Percentiles rank a stretch among this genome's conserved stretches.
phyloP scores from a whole-genome alignment of 1,284 basidiomycete species.

The Cutaneotrichosporon spelunceum region DNA sequence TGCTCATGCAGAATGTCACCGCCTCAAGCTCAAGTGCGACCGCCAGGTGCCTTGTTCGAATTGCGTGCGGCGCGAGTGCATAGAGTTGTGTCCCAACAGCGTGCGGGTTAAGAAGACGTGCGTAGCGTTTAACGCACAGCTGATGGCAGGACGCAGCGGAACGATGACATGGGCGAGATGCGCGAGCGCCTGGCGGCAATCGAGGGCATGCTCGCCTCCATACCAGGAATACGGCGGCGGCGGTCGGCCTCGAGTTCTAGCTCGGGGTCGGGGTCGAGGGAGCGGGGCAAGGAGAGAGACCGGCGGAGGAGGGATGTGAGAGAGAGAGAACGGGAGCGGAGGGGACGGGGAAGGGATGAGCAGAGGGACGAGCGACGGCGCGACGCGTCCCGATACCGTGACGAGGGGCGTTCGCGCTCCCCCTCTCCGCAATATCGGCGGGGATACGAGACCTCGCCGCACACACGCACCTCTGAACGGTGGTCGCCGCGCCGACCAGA shows the following conservation, averaged over 20 bases:
- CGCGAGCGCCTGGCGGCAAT: slow-evolving; percentile 26
- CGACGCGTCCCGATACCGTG: not conserved
- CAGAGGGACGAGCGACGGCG: not conserved
- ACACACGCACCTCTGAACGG: not conserved
- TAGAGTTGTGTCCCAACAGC: slow-evolving; percentile 37
- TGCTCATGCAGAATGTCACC: slow-evolving; percentile 23
- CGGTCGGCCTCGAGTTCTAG: slow-evolving; percentile 11
- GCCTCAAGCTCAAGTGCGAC: slow-evolving; percentile 38
- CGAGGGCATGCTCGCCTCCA: slow-evolving; percentile 8
- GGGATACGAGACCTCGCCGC: not conserved
- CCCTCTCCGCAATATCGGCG: not conserved
- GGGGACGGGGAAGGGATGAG: not conserved
- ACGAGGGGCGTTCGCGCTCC: not conserved
- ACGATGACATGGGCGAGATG: slow-evolving; percentile 25
- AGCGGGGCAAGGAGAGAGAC: not conserved
- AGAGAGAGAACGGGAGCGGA: not conserved
- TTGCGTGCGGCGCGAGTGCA: slow-evolving; percentile 38
- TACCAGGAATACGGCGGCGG: slow-evolving; percentile 4
- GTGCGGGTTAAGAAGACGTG: slow-evolving; percentile 28
- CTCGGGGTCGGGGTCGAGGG: slow-evolving; percentile 6
- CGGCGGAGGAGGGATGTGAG: not conserved
- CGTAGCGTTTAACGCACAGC: slow-evolving; percentile 6
- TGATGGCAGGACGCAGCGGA: slow-evolving; percentile 5
- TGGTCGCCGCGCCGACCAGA: not conserved
- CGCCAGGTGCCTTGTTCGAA: slow-evolving; percentile 36